These are phyloP conservation scores for Chalciporus piperatus DNA, from an alignment of 768 basidiomycete species.

Conservation along the genomic window DNA sequence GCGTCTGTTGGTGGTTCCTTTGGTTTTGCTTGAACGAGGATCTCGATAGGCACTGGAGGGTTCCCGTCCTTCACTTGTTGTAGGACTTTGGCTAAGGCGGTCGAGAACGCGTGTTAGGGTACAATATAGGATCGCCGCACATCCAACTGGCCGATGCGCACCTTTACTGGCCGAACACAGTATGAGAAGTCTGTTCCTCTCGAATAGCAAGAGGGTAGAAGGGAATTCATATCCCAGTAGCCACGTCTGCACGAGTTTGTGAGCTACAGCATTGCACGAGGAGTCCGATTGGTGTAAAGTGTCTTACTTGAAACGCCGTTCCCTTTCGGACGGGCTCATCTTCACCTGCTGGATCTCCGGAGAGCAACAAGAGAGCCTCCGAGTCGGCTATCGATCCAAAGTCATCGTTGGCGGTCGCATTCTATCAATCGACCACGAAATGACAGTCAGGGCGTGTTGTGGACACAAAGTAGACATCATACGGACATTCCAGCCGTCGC, in stretches of 20 bases:
- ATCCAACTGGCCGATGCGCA: slow-evolving; percentile 28
- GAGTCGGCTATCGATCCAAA: slow-evolving; percentile 63
- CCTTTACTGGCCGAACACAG: slow-evolving; percentile 90
- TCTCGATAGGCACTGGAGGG: slow-evolving; percentile 64
- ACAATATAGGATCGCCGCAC: slow-evolving; percentile 3
- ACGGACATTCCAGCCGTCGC: slow-evolving; percentile 62
- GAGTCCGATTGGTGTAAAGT: too few species aligned
- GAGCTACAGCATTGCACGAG: background rate
- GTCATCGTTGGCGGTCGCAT: slow-evolving; percentile 66
- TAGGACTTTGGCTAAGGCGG: slow-evolving; percentile 77
- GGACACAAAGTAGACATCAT: slow-evolving; percentile 7
- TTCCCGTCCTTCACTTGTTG: slow-evolving; percentile 66
- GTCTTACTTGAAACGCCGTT: slow-evolving; percentile 81
- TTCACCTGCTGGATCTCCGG: slow-evolving; percentile 78
- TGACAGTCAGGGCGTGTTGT: slow-evolving; percentile 11
- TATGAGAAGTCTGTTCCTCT: slow-evolving; percentile 71
- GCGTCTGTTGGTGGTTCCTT: slow-evolving; percentile 79
- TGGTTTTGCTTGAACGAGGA: slow-evolving; percentile 73
- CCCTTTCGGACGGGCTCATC: slow-evolving; percentile 92
- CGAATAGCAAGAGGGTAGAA: slow-evolving; percentile 84
- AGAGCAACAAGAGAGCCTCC: slow-evolving; percentile 67
- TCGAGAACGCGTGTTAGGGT: slow-evolving; percentile 13
- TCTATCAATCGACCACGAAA: slow-evolving; percentile 42
- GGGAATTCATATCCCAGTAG: slow-evolving; percentile 97
- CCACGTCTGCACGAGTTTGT: slow-evolving; percentile 68